These are phyloP conservation scores for Aurantiochytrium sp. DNA, from an alignment of 108 stramenopile genomes.

Conservation along the genomic window DNA sequence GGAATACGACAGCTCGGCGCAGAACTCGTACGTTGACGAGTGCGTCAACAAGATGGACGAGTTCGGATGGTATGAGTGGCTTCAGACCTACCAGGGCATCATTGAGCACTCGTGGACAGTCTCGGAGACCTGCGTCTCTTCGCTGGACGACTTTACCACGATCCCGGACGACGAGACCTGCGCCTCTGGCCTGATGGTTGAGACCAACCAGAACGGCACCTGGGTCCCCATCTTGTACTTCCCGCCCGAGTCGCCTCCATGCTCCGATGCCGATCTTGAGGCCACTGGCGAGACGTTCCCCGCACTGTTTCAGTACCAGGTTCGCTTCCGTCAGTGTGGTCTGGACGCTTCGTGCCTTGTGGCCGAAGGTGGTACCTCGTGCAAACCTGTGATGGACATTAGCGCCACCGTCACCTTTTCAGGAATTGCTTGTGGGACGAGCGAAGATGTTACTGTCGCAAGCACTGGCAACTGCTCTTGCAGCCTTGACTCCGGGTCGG, in stretches of 20 bases:
- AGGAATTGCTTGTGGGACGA: neutral
- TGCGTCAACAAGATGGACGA: neutral
- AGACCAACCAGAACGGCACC: neutral
- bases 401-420: neutral
- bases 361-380: neutral
- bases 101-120: neutral
- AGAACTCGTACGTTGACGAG: neutral
- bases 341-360: neutral
- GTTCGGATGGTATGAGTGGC: neutral
- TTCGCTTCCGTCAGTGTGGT: neutral
- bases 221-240: neutral
- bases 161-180: constrained; percentile 5
- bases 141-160: neutral
- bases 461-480: neutral
- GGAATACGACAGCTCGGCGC: neutral
- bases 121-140: neutral
- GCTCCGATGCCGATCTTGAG: neutral
- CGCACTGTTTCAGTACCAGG: neutral
- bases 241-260: neutral
- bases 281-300: neutral
- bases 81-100: neutral
- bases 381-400: neutral
- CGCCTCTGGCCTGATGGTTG: neutral
- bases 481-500: neutral
- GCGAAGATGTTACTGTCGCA: too few relatives aligned